A percentile compares a stretch with the other conserved stretches of the same genome.
phyloP scores from a whole-genome alignment of 148 eudicot species.

The Dysphania ambrosioides region DNA sequence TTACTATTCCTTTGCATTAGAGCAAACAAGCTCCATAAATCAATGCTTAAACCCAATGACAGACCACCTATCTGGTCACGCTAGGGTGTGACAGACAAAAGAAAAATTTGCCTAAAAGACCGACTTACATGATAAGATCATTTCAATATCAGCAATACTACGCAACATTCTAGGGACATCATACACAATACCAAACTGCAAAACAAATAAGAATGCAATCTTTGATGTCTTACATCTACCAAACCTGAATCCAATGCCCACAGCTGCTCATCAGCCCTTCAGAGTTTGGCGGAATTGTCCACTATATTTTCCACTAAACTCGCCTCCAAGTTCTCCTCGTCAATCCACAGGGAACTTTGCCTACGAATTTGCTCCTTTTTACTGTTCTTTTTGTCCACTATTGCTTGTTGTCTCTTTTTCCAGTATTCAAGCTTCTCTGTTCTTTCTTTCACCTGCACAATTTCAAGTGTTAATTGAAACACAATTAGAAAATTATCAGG shows the following conservation, averaged over 20 bases:
- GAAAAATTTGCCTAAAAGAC: not conserved
- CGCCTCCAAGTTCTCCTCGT: conserved; percentile 46
- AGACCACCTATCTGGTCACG: not conserved
- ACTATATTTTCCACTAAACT: conserved; percentile 22
- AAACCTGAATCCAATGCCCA: not conserved
- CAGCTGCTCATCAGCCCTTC: conserved; percentile 2
- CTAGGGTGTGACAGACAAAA: not conserved
- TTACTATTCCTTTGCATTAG: not conserved
- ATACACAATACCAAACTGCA: not conserved
- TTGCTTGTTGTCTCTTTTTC: conserved; percentile 44
- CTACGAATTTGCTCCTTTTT: conserved; percentile 51
- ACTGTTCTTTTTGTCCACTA: conserved; percentile 46
- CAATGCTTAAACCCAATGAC: not conserved
- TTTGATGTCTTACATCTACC: not conserved
- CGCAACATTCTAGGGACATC: not conserved
- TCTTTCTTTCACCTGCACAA: conserved; percentile 73
- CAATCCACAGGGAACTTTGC: conserved; percentile 75
- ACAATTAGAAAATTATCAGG: not conserved
- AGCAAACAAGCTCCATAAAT: not conserved
- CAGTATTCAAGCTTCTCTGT: conserved; percentile 74
- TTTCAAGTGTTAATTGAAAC: conserved; percentile 5
- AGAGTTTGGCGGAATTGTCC: conserved; percentile 18
- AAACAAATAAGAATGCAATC: conserved; percentile 1
- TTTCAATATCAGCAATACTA: not conserved
- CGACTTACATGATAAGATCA: not conserved